Conservation (phyloP, 768 basidiomycete species). For the Flagelloscypha sp. region DNA sequence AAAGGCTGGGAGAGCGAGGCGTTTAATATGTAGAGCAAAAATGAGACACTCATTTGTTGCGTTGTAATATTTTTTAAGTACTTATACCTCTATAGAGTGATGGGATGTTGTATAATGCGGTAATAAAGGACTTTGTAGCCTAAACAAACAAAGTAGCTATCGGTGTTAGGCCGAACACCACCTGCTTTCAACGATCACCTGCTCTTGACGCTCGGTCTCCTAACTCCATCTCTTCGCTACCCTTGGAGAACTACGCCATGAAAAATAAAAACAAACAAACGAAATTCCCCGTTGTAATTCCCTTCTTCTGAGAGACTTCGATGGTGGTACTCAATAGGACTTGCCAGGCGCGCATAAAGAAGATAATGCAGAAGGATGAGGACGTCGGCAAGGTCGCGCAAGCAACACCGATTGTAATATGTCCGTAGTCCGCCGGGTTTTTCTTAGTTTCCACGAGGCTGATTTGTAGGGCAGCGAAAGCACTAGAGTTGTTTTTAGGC, state of each 20-base stretch:
- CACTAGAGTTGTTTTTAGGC: conserved; percentile 84
- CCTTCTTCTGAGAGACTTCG: conserved; percentile 18
- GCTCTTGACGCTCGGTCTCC: too few relatives aligned
- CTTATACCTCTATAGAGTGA: too few relatives aligned
- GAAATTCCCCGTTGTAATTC: conserved; percentile 87
- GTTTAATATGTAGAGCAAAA: too few relatives aligned
- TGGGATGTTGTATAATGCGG: too few relatives aligned
- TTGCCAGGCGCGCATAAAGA: conserved; percentile 88
- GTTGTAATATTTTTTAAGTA: too few relatives aligned
- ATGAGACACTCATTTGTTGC: too few relatives aligned
- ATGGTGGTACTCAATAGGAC: neutral
- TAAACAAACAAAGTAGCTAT: too few relatives aligned
- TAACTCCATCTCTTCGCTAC: too few relatives aligned
- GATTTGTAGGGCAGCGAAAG: conserved; percentile 58
- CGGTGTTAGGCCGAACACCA: too few relatives aligned
- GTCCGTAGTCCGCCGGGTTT: conserved; percentile 39
- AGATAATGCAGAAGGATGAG: conserved; percentile 99
- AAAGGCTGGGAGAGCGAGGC: conserved; percentile 29
- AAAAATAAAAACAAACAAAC: conserved; percentile 90
- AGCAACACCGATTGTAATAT: conserved; percentile 93
- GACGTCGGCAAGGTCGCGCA: conserved; percentile 98
- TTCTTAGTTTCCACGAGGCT: neutral
- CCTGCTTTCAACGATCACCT: too few relatives aligned
- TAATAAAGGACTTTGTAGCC: too few relatives aligned
- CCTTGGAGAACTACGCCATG: too few relatives aligned